Base-by-base conservation (phyloP, 2,329 filamentous ascomycete genomes). In the Penicillium psychrosexuale region DNA sequence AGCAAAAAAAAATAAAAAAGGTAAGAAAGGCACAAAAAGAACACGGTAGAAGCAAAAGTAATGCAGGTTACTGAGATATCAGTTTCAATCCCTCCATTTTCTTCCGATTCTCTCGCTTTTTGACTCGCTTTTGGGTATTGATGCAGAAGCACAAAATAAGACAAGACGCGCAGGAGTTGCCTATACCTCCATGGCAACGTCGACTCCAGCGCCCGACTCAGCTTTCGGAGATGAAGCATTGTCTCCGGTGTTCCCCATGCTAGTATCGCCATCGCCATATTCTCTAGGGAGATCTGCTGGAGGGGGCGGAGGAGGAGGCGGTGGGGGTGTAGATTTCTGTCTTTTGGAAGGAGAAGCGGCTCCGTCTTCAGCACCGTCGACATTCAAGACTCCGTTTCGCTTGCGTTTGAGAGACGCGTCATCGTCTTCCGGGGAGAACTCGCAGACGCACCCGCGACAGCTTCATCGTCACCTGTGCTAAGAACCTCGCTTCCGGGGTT, bases 341-440 rank as follows among this genome's bases (percentile, higher is more conserved):
- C 78, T 77, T 61, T 86, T 85, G 1, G 77, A 78, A 1, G 82
- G 81, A 1, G 80, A 82, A 37, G 37, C 49, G 34, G 60, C 62
- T 5, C 61, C 60, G 11, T 67, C 64, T 53, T 52, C 19, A 33
- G 24, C 42, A 46, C 49, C 13, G 47, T 57, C 44, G 8, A 52
- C 36, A 6, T 36, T 43, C 52, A 24, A 57, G 38, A 17, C n/a
- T 22, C 58, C 59, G 13, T 66, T 51, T 22, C 56, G 58, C 44
- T 62, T 63, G 19, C 62, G 62, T 39, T 64, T 64, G 22, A 64
- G 56, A 0, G 57, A 53, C 4, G 49, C 51, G 17, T 82, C 80
- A 27, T 77, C 70, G 51, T 80, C 80, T 22, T 44, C 39, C 37
- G 72, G 75, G 80, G 78, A 3, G 74, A 73, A 11, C 78, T 76